A percentile compares a stretch with the other conserved stretches of the same genome.
These are phyloP conservation scores for Blastobotrys terrestris DNA, from an alignment of 805 yeast genomes.

Conservation along the genomic window DNA sequence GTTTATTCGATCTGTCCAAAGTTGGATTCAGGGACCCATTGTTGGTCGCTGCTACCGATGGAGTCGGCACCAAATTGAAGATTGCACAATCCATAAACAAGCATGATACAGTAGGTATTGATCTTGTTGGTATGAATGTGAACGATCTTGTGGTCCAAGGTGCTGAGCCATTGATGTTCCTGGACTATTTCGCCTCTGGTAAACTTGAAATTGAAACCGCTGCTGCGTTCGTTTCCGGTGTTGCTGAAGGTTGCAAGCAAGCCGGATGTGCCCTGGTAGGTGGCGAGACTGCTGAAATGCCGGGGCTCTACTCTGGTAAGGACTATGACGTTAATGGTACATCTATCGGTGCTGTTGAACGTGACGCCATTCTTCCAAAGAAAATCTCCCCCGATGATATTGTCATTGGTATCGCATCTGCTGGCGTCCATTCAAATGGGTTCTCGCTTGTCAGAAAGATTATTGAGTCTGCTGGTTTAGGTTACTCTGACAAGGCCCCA, in stretches of 20 bases:
- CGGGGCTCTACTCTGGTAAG: conserved; percentile 93
- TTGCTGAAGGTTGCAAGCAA: conserved; percentile 89
- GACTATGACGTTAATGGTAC: conserved; percentile 99
- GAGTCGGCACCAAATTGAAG: conserved; percentile 95
- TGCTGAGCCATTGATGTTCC: conserved; percentile 92
- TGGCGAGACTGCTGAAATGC: conserved; percentile 99
- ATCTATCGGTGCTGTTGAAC: conserved; percentile 92
- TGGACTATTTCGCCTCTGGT: conserved; percentile 96
- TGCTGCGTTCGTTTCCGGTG: conserved; percentile 86
- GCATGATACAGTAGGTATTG: conserved; percentile 98
- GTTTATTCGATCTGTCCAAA: conserved; percentile 80
- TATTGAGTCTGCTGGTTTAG: conserved; percentile 66
- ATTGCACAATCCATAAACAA: conserved; percentile 85
- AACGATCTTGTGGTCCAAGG: conserved; percentile 98
- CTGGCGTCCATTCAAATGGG: conserved; percentile 96
- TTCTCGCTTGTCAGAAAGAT: conserved; percentile 91
- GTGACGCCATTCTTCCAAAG: conserved; percentile 67
- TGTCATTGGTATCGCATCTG: conserved; percentile 78
- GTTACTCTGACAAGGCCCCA: conserved; percentile 75
- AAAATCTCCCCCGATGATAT: conserved; percentile 76
- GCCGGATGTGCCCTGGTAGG: conserved; percentile 98
- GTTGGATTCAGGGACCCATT: conserved; percentile 78
- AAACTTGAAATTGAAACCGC: conserved; percentile 80
- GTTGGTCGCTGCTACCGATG: conserved; percentile 96
- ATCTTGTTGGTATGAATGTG: conserved; percentile 97